These are phyloP conservation scores for Xylariaceae sp. DNA, from an alignment of 2,329 filamentous ascomycete genomes.

Conservation along the genomic window DNA sequence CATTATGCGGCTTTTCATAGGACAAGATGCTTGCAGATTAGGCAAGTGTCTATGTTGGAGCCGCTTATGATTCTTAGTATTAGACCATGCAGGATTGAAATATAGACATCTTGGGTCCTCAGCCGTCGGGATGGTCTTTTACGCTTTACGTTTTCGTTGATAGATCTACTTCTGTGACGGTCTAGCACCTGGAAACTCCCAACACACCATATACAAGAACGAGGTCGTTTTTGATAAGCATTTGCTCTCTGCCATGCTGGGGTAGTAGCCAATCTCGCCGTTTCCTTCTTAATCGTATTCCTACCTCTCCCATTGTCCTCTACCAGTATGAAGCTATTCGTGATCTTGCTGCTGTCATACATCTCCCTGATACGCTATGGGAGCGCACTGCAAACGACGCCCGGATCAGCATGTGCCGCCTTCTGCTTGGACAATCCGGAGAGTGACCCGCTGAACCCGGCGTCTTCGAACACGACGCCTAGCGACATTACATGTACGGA, in stretches of 20 bases:
- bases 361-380: constrained; percentile 18
- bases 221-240: constrained; percentile 1
- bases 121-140: not conserved
- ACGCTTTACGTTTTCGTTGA: not conserved
- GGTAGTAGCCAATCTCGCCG: constrained; percentile 10
- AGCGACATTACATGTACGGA: constrained; percentile 57
- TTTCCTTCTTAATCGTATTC: constrained; percentile 8
- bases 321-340: constrained; percentile 23
- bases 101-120: constrained; percentile 30
- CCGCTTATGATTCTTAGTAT: not conserved
- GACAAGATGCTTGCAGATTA: constrained; percentile 14
- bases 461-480: constrained; percentile 50
- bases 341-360: constrained; percentile 16
- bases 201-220: constrained; percentile 5
- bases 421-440: constrained; percentile 52
- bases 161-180: constrained; percentile 5
- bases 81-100: constrained; percentile 14
- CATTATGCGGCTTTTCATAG: constrained; percentile 18
- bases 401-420: constrained; percentile 57
- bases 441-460: constrained; percentile 44
- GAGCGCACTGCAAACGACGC: constrained; percentile 40
- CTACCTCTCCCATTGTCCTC: not conserved
- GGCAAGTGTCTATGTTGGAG: constrained; percentile 18
- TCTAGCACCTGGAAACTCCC: not conserved
- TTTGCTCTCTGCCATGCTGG: constrained; percentile 25